Base-by-base conservation (phyloP, 331 rosid genomes). In the Stylosanthes scabra region DNA sequence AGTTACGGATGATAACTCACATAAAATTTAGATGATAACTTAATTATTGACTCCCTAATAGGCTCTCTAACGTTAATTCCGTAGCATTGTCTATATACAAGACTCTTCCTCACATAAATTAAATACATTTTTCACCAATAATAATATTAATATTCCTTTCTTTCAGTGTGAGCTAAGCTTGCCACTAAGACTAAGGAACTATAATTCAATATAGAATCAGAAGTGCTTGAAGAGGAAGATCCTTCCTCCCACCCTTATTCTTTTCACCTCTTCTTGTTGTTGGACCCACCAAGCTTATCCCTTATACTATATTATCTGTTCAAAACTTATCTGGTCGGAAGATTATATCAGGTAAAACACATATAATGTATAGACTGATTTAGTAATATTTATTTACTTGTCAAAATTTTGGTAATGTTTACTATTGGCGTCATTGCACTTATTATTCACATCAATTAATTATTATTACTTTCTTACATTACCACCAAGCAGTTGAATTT, bases 111-210 rank as follows among this genome's bases (percentile, higher is more conserved):
- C 25, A 20, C 25, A 20, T 20, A 20, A 4, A 44, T 47, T 10
- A 11, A 10, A 11, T 47, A 47, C 52, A 66, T 77, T 67, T 81
- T 87, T 31, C 5, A 31, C 3, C 25, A 20, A 20, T 20, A 20
- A 20, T 20, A 86, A 84, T 80, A 81, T 83, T 63, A 81, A 80
- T 86, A 88, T 88, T 88, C 96, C 88, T 90, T 90, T 72, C 93
- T 90, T 86, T 77, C 84, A 86, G 83, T 79, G 70, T 74, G 87
- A 86, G 77, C 87, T 68, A 70, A 63, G 66, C 69, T 77, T 82
- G 34, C 67, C 85, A 12, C n/a, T 3, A 41, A 41, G 46, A 83
- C 82, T 76, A 66, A 41, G 72, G 65, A 69, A 49, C 70, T 44
- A 27, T 66, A 76, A 65, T 59, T 58, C 71, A 34, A 50, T 39